These are phyloP conservation scores for Mycena vulgaris DNA, from an alignment of 768 basidiomycete species.

Conservation along the genomic window DNA sequence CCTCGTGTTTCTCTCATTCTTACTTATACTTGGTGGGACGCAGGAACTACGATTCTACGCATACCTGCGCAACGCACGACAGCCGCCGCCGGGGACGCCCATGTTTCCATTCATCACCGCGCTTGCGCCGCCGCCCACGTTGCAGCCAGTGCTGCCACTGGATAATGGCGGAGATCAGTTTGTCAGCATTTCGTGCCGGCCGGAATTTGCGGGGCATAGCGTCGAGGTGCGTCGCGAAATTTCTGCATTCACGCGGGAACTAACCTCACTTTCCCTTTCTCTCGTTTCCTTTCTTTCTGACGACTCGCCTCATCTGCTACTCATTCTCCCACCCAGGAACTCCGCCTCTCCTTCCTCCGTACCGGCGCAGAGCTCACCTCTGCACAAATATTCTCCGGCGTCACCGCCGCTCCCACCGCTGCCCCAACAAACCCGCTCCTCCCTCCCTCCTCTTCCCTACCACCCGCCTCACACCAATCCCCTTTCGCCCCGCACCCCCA, in stretches of 20 bases:
- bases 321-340: slow-evolving; percentile 50
- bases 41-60: slow-evolving; percentile 55
- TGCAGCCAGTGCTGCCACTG: slow-evolving; percentile 21
- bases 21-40: not conserved
- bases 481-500: no score
- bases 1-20: not conserved
- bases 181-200: slow-evolving; percentile 49
- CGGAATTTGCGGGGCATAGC: slow-evolving; percentile 55
- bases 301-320: not conserved
- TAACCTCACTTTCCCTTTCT: not conserved
- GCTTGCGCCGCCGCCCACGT: not conserved
- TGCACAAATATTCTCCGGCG: slow-evolving; percentile 30
- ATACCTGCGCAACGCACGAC: slow-evolving; percentile 47
- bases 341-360: slow-evolving; percentile 54
- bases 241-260: not conserved
- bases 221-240: slow-evolving; percentile 56
- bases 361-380: slow-evolving; percentile 45
- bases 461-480: no score
- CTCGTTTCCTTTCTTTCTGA: not conserved
- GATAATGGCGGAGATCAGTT: slow-evolving; percentile 43
- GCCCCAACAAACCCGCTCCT: not conserved
- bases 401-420: not conserved
- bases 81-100: slow-evolving; percentile 31
- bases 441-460: no score
- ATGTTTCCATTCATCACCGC: not conserved